phyloP scores from a whole-genome alignment of 331 rosid genomes.

The Phaseolus coccineus region DNA sequence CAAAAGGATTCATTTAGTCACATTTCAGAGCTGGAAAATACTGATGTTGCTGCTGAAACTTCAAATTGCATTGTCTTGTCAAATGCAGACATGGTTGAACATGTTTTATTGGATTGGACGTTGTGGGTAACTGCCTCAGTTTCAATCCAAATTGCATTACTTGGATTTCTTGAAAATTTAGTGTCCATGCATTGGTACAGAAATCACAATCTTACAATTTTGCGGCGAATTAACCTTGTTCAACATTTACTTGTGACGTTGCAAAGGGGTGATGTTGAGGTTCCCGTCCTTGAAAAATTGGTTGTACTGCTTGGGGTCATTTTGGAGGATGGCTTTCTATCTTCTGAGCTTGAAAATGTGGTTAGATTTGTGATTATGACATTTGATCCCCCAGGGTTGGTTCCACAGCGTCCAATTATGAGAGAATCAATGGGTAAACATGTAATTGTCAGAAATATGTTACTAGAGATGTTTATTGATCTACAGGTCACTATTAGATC shows the following conservation, averaged over 20 bases:
- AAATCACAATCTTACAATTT: conserved; percentile 91
- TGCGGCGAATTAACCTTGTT: conserved; percentile 93
- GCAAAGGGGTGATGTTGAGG: conserved; percentile 99
- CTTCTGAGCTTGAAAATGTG: conserved; percentile 94
- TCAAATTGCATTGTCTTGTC: conserved; percentile 98
- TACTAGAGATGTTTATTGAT: conserved; percentile 98
- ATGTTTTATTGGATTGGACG: conserved; percentile 99
- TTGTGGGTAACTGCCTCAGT: conserved; percentile 92
- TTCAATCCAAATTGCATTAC: conserved; percentile 91
- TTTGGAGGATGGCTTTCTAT: conserved; percentile 94
- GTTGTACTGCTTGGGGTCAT: conserved; percentile 98
- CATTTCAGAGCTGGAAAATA: conserved; percentile 91
- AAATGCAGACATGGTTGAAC: conserved; percentile 99
- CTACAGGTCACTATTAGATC: conserved; percentile 92
- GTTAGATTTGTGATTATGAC: conserved; percentile 98
- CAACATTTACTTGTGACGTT: conserved; percentile 97
- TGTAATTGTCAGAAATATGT: conserved; percentile 97
- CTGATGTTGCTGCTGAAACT: conserved; percentile 81
- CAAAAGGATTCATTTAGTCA: conserved; percentile 94
- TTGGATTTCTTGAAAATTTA: conserved; percentile 95
- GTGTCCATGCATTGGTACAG: conserved; percentile 99
- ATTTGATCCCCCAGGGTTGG: conserved; percentile 91
- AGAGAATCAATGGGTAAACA: conserved; percentile 99
- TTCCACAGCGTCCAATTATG: conserved; percentile 63
- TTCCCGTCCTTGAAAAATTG: conserved; percentile 93